Evolutionary conservation across 148 eudicot species (phyloP).

Genomic region (Linanthus parryae): DNA sequence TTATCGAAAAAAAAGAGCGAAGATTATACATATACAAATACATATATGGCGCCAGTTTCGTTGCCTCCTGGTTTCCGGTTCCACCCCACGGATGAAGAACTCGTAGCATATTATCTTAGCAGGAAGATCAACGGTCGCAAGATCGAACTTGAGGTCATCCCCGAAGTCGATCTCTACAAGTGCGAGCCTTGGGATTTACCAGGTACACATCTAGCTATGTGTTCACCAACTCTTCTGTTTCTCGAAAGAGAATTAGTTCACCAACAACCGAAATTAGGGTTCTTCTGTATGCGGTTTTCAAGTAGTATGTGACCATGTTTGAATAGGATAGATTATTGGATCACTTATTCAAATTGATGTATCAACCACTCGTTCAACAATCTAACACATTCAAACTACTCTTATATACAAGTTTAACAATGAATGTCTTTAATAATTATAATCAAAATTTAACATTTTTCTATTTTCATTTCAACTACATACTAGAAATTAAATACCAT

Average conservation of each 20-base stretch:
- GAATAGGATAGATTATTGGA: no score
- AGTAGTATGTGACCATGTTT: no score
- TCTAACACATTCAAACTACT: no score
- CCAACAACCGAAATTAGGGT: no score
- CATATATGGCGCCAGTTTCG: constrained; percentile 66
- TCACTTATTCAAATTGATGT: no score
- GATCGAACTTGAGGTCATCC: constrained; percentile 74
- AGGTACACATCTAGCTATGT: constrained; percentile 30
- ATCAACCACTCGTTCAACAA: no score
- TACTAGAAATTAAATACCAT: neutral
- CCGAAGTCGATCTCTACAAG: constrained; percentile 90
- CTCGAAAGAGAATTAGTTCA: no score
- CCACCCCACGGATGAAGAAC: constrained; percentile 81
- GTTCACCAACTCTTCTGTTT: neutral
- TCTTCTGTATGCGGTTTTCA: no score
- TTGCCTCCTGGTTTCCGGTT: constrained; percentile 87
- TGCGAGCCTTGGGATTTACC: constrained; percentile 94
- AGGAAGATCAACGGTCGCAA: constrained; percentile 62
- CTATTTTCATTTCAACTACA: neutral
- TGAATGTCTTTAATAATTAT: no score
- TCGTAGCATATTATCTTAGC: constrained; percentile 74
- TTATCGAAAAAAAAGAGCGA: neutral
- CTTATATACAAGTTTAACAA: no score
- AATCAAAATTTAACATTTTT: no score
- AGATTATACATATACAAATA: neutral